Evolutionary conservation across 192 early-diverging fungal species (phyloP), one percentile per base, ranked within the genome.

Genomic region (Entomortierella beljakovae): DNA sequence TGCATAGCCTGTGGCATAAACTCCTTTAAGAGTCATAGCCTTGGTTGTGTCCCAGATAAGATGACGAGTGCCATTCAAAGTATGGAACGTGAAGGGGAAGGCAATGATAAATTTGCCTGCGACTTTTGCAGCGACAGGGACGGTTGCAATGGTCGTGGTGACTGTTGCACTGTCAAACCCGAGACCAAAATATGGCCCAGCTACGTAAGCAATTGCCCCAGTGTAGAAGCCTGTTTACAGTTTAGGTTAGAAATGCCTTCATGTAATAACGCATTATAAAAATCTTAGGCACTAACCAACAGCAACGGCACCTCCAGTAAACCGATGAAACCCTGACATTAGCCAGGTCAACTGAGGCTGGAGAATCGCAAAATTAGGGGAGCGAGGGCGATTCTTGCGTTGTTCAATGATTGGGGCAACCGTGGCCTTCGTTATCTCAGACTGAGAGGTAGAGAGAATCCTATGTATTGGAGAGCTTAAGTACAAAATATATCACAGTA

Each of bases 291-390:
- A 16, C 37, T 65, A 83, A 94, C 90, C 82, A 51, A 79, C 89
- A 61, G 82, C 91, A 7, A 96, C 49, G 33, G 82, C 84, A 61
- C 82, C 87, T 43, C 94, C 95, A 22, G 94, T 94, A 65, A 92
- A 60, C 80, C 96, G 90, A 64, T 93, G 88, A 42, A 82, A 60
- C 42, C 58, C 80, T 18, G 94, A 96, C 65, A 95, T 70, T 61
- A 84, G 70, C 93, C 91, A 93, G 23, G 94, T 93, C 76, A 96
- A 70, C 79, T 97, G 93, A 33, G 91, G 91, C 85, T 95, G 83
- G 87, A 96, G 96, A 84, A 98, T 96, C 38, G 83, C 80, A 66
- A 96, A 81, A 64, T 96, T 88, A 22, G 96, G 96, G 55, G 91
- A 90, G 20, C 90, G 85, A 23, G 96, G 96, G 35, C 96, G 91